Evolutionary conservation across 2,329 filamentous ascomycete species (phyloP).

Genomic region (Cadophora gregata): DNA sequence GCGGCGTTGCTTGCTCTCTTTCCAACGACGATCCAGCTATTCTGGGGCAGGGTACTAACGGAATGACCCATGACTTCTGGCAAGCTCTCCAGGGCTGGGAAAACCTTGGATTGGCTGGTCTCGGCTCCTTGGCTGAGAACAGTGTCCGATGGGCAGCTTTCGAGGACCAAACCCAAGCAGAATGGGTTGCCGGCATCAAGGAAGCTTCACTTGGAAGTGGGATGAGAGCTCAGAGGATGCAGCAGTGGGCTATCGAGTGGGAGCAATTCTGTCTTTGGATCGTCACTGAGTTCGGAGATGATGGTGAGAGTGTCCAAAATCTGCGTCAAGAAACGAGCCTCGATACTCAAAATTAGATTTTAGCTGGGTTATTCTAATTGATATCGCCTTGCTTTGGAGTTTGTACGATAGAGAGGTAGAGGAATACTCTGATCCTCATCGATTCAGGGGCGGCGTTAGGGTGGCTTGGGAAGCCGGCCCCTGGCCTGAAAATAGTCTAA

Average conservation of each 20-base stretch:
- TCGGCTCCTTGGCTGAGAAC: slow-evolving; percentile 90
- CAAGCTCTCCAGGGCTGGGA: slow-evolving; percentile 91
- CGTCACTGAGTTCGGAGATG: slow-evolving; percentile 73
- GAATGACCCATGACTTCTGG: slow-evolving; percentile 94
- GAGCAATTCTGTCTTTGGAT: slow-evolving; percentile 93
- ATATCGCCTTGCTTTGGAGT: neutral
- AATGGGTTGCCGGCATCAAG: slow-evolving; percentile 76
- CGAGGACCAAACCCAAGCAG: slow-evolving; percentile 74
- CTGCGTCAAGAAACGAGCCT: slow-evolving; percentile 30
- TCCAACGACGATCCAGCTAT: slow-evolving; percentile 93
- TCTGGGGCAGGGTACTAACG: slow-evolving; percentile 79
- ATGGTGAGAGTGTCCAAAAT: slow-evolving; percentile 33
- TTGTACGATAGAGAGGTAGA: neutral
- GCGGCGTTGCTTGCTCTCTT: slow-evolving; percentile 82
- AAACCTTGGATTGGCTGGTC: slow-evolving; percentile 84
- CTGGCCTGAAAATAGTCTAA: slow-evolving; percentile 26
- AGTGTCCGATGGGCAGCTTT: slow-evolving; percentile 89
- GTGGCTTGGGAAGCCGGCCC: neutral
- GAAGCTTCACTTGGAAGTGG: slow-evolving; percentile 75
- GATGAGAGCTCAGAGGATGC: slow-evolving; percentile 73
- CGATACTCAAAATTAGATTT: slow-evolving; percentile 33
- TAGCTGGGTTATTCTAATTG: neutral
- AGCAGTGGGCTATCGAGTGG: slow-evolving; percentile 82
- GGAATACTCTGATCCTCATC: slow-evolving; percentile 23
- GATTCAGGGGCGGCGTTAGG: slow-evolving; percentile 20